Percentiles rank a stretch among this genome's conserved stretches.
phyloP scores from a whole-genome alignment of 495 filamentous ascomycete species.

The Acidomyces sp. region DNA sequence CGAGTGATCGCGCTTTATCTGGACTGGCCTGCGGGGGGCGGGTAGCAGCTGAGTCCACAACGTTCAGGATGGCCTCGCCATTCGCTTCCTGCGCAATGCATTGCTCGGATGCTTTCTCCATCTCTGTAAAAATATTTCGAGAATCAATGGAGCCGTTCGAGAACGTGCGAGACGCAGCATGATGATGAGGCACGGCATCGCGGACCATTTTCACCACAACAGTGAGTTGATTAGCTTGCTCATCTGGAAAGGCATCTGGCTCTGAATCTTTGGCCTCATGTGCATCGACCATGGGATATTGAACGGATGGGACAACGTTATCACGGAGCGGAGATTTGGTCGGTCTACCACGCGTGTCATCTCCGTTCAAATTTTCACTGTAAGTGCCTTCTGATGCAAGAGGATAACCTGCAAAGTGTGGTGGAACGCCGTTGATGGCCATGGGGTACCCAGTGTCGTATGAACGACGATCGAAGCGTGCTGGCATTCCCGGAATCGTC shows the following conservation, averaged over 20 bases:
- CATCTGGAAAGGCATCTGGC: conserved; percentile 38
- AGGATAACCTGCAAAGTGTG: conserved; percentile 4
- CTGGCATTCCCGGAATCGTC: neutral
- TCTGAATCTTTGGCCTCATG: conserved; percentile 8
- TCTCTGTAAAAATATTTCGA: conserved; percentile 28
- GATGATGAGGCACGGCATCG: conserved; percentile 27
- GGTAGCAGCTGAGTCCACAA: neutral
- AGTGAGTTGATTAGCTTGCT: conserved; percentile 40
- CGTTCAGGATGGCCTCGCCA: conserved; percentile 20
- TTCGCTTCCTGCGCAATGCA: conserved; percentile 25
- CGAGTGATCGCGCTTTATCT: neutral
- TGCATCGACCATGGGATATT: neutral
- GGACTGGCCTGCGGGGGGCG: neutral
- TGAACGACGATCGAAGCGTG: conserved; percentile 11
- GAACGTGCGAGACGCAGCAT: conserved; percentile 35
- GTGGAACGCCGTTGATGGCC: conserved; percentile 10
- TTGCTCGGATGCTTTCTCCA: conserved; percentile 16
- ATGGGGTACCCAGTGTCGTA: conserved; percentile 8
- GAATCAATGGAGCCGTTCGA: conserved; percentile 45
- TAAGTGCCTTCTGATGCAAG: neutral
- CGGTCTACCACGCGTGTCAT: conserved; percentile 6
- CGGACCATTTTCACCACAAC: conserved; percentile 30
- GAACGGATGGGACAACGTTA: neutral
- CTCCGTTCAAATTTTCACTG: conserved; percentile 11
- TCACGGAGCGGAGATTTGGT: conserved; percentile 11